Conservation (phyloP, 139 green algal species). For the Choricystis sp. region DNA sequence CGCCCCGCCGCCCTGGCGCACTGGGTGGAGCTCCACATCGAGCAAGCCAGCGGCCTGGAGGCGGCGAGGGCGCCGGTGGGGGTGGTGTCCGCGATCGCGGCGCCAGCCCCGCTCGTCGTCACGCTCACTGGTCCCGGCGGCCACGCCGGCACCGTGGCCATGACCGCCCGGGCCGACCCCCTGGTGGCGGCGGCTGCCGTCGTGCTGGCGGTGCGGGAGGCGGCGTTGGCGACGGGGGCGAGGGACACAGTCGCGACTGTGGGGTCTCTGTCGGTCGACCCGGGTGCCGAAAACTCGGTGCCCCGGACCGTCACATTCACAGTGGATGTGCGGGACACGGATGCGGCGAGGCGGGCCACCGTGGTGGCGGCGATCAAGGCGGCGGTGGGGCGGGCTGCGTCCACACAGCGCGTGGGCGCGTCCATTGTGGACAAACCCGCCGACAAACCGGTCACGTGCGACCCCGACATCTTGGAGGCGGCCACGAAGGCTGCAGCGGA, state of each 20-base stretch:
- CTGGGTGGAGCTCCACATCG: constrained; percentile 97
- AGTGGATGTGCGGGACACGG: constrained; percentile 66
- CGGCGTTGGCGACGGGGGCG: constrained; percentile 12
- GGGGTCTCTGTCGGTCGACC: constrained; percentile 48
- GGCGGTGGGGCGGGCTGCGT: constrained; percentile 40
- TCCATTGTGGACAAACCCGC: background rate
- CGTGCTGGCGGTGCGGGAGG: constrained; percentile 49
- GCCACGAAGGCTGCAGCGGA: constrained; percentile 11
- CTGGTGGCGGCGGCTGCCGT: constrained; percentile 78
- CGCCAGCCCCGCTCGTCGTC: constrained; percentile 62
- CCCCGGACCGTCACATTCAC: constrained; percentile 37
- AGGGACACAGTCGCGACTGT: constrained; percentile 75
- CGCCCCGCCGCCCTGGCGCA: constrained; percentile 12
- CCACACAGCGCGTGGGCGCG: constrained; percentile 19
- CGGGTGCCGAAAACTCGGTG: constrained; percentile 83
- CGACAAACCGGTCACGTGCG: background rate
- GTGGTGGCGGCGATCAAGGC: constrained; percentile 38
- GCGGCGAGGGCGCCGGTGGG: constrained; percentile 53
- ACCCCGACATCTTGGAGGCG: constrained; percentile 22
- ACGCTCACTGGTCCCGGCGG: constrained; percentile 61
- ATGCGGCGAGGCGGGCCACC: constrained; percentile 43
- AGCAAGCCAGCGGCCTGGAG: constrained; percentile 70
- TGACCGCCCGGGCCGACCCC: constrained; percentile 34
- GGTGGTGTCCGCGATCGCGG: constrained; percentile 85
- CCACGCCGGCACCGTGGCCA: constrained; percentile 49